Conservation (phyloP, 306 rosid genomes). For the Luffa acutangula region DNA sequence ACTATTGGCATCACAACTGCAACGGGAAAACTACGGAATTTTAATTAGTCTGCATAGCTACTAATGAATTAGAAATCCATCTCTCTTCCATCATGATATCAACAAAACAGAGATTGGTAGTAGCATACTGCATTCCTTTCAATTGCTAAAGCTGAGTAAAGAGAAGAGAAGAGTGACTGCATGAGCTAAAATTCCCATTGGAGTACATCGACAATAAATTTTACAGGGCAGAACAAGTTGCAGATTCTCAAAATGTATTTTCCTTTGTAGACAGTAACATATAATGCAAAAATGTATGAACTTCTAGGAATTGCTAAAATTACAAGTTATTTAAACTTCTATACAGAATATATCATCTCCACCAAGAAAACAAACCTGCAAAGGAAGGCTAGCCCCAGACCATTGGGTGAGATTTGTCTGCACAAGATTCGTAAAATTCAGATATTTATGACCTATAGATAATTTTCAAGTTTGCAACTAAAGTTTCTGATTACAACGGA, state of each 20-base stretch:
- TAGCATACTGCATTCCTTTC: neutral
- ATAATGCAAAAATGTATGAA: neutral
- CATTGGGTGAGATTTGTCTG: slow-evolving; percentile 93
- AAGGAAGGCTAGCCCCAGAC: slow-evolving; percentile 98
- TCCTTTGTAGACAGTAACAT: neutral
- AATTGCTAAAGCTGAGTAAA: neutral
- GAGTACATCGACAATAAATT: neutral
- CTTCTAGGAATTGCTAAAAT: neutral
- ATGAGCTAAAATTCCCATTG: neutral
- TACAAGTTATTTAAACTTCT: neutral
- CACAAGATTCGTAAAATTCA: slow-evolving; percentile 32
- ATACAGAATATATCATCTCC: too few species aligned
- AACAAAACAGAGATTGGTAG: neutral
- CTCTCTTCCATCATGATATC: neutral
- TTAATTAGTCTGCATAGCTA: neutral
- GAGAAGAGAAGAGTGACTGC: neutral
- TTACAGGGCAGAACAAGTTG: neutral
- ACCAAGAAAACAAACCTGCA: slow-evolving; percentile 49
- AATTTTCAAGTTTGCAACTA: slow-evolving; percentile 5
- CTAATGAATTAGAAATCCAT: neutral
- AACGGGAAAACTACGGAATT: neutral
- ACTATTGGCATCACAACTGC: neutral
- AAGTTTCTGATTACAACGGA: neutral
- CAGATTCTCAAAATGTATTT: neutral
- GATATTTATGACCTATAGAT: slow-evolving; percentile 12